Evolutionary conservation across 2,329 filamentous ascomycete genomes (phyloP).

Genomic region (Fusarium armeniacum): DNA sequence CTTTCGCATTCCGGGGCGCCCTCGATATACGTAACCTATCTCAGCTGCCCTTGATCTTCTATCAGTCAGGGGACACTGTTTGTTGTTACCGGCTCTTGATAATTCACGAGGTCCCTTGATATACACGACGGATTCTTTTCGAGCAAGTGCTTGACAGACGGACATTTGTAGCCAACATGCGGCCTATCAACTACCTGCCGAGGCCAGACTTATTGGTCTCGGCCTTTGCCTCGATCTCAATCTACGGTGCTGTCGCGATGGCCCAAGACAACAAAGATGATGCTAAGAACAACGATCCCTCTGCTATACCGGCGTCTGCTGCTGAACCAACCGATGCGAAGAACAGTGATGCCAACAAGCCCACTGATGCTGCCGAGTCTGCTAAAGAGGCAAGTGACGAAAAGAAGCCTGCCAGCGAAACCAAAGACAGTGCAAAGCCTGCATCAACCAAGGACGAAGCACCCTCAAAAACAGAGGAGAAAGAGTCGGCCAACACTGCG

Average conservation of each 20-base stretch:
- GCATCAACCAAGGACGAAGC: constrained; percentile 32
- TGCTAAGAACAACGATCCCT: constrained; percentile 34
- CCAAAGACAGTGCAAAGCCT: constrained; percentile 28
- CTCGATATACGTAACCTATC: constrained; percentile 24
- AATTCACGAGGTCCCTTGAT: constrained; percentile 4
- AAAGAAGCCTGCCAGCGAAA: constrained; percentile 31
- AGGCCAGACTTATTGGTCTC: constrained; percentile 49
- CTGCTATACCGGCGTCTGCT: constrained; percentile 31
- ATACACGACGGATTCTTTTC: constrained; percentile 11
- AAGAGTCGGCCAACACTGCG: constrained; percentile 44
- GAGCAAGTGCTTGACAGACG: constrained; percentile 15
- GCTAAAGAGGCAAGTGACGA: constrained; percentile 18
- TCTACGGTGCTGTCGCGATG: constrained; percentile 52
- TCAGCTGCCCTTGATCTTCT: constrained; percentile 20
- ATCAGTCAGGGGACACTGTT: not conserved
- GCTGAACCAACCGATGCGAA: constrained; percentile 40
- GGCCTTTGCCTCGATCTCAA: constrained; percentile 47
- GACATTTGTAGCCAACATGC: constrained; percentile 43
- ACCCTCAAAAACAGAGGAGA: constrained; percentile 30
- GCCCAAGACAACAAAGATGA: constrained; percentile 51
- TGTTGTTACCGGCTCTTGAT: not conserved
- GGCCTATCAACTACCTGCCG: constrained; percentile 49
- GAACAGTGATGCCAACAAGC: constrained; percentile 26
- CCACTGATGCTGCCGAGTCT: constrained; percentile 21
- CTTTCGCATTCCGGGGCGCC: constrained; percentile 36